These are phyloP conservation scores for Anisodus acutangulus DNA, from an alignment of 257 asterid genomes.

Conservation along the genomic window DNA sequence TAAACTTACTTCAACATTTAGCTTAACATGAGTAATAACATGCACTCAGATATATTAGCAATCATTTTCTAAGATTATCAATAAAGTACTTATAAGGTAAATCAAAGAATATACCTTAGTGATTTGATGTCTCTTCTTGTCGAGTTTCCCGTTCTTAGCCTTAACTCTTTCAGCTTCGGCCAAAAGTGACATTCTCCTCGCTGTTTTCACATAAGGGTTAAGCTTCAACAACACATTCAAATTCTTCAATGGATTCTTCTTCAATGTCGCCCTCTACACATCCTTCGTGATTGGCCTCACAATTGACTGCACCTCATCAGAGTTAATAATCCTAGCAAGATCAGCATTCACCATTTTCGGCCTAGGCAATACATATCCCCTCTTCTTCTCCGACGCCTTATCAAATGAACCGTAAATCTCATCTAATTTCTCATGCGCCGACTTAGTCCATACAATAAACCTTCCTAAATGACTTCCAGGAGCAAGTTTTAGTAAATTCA, in stretches of 20 bases:
- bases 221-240: no score
- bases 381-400: slow-evolving; percentile 73
- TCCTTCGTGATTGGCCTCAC: no score
- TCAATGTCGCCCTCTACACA: no score
- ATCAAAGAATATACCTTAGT: slow-evolving; percentile 32
- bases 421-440: slow-evolving; percentile 80
- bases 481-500: no score
- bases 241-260: no score
- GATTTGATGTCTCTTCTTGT: slow-evolving; percentile 62
- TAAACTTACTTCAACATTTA: background rate
- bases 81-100: background rate
- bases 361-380: slow-evolving; percentile 72
- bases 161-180: slow-evolving; percentile 80
- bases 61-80: slow-evolving; percentile 31
- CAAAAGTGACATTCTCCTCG: no score
- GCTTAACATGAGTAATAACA: no score
- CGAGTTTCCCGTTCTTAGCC: slow-evolving; percentile 75
- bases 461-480: slow-evolving; percentile 91
- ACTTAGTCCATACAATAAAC: slow-evolving; percentile 78
- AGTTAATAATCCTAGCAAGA: no score
- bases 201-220: no score
- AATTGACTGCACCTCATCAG: no score
- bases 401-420: slow-evolving; percentile 73
- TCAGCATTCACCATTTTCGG: slow-evolving; percentile 85
- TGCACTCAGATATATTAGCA: background rate